Evolutionary conservation across 2,329 filamentous ascomycete genomes (phyloP).

Genomic region (Epichloe hybrida): DNA sequence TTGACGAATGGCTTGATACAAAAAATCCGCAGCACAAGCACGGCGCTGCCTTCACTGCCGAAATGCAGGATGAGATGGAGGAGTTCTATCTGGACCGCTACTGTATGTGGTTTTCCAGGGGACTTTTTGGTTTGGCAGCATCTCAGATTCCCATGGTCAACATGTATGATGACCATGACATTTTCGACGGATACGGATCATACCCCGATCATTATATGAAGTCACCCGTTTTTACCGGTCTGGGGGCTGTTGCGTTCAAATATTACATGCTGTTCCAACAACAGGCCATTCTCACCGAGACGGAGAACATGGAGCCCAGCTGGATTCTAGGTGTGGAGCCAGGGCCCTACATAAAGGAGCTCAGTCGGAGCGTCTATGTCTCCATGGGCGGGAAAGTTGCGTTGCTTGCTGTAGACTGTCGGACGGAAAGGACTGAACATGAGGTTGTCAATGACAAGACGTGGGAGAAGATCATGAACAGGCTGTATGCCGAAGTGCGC

Average conservation of each 20-base stretch:
- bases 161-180: conserved; percentile 92
- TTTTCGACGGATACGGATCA: conserved; percentile 84
- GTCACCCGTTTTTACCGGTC: conserved; percentile 74
- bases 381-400: conserved; percentile 65
- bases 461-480: conserved; percentile 76
- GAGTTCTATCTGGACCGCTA: conserved; percentile 80
- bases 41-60: conserved; percentile 59
- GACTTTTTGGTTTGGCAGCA: conserved; percentile 81
- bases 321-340: conserved; percentile 72
- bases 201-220: conserved; percentile 89
- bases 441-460: conserved; percentile 70
- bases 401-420: conserved; percentile 77
- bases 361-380: conserved; percentile 77
- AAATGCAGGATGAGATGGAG: conserved; percentile 83
- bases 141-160: conserved; percentile 98
- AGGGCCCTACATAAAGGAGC: conserved; percentile 82
- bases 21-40: conserved; percentile 72
- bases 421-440: conserved; percentile 76
- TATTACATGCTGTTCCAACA: conserved; percentile 99
- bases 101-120: conserved; percentile 94
- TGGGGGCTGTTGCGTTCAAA: conserved; percentile 90
- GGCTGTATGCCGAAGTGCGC: conserved; percentile 68
- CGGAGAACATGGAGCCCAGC: conserved; percentile 71
- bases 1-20: conserved; percentile 73
- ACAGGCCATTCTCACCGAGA: conserved; percentile 73